Evolutionary conservation across 164 flowering plant species (phyloP).

Genomic region (Akebia trifoliata): DNA sequence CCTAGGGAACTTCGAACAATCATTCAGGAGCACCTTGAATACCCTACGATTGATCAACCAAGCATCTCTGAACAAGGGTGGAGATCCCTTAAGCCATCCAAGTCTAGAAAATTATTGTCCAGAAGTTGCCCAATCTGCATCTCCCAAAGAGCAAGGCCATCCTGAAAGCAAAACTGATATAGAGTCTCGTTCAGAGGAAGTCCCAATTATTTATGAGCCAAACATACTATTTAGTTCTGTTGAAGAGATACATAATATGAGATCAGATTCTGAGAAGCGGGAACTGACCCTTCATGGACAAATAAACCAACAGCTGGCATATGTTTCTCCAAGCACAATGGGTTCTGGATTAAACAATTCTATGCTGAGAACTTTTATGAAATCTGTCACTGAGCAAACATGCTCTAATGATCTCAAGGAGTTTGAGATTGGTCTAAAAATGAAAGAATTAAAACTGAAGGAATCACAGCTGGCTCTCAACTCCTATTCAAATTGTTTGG

Average conservation of each 20-base stretch:
- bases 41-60: conserved; percentile 58
- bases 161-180: conserved; percentile 6
- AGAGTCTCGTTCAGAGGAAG: conserved; percentile 13
- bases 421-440: conserved; percentile 56
- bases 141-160: neutral
- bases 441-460: conserved; percentile 59
- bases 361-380: conserved; percentile 48
- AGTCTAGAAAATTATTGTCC: conserved; percentile 19
- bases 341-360: conserved; percentile 24
- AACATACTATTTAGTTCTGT: neutral
- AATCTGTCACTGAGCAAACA: conserved; percentile 66
- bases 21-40: conserved; percentile 76
- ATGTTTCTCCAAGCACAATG: conserved; percentile 22
- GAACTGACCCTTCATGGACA: conserved; percentile 37
- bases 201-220: neutral
- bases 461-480: conserved; percentile 53
- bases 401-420: conserved; percentile 82
- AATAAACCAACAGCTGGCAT: conserved; percentile 29
- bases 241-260: conserved; percentile 22
- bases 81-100: conserved; percentile 8
- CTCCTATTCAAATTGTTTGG: conserved; percentile 53
- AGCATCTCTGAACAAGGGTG: conserved; percentile 16
- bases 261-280: conserved; percentile 14
- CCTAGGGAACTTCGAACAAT: conserved; percentile 62
- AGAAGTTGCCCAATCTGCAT: conserved; percentile 1